Conservation (phyloP, 2,329 filamentous ascomycete species). For the Fusarium virguliforme region DNA sequence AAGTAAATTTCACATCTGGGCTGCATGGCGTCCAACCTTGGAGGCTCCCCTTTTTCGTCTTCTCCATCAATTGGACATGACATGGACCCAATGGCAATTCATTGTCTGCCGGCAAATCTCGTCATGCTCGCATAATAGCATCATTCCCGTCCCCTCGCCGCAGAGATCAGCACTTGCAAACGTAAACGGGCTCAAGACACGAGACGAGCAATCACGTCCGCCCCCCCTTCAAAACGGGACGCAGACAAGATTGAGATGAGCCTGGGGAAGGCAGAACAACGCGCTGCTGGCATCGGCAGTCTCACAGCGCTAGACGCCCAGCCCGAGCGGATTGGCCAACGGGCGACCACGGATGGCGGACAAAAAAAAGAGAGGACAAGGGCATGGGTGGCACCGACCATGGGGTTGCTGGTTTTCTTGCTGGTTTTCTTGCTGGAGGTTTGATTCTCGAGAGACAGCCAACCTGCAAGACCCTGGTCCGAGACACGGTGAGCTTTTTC, state of each 20-base stretch:
- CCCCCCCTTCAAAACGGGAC: slow-evolving; percentile 1
- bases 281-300: slow-evolving; percentile 43
- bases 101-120: slow-evolving; percentile 16
- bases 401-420: slow-evolving; percentile 41
- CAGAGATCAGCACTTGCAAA: slow-evolving; percentile 10
- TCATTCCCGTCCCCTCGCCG: slow-evolving; percentile 8
- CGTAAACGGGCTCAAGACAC: slow-evolving; percentile 11
- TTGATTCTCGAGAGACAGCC: slow-evolving; percentile 12
- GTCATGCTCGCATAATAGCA: slow-evolving; percentile 33
- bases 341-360: slow-evolving; percentile 30
- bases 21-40: slow-evolving; percentile 18
- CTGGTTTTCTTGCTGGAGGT: slow-evolving; percentile 4
- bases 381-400: slow-evolving; percentile 52
- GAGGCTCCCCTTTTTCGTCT: slow-evolving; percentile 21
- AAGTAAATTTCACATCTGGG: slow-evolving; percentile 11
- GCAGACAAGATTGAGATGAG: slow-evolving; percentile 15
- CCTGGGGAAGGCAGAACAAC: slow-evolving; percentile 18
- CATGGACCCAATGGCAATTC: background rate
- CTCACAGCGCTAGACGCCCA: slow-evolving; percentile 42
- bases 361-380: no score
- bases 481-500: slow-evolving; percentile 46
- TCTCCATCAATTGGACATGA: slow-evolving; percentile 6
- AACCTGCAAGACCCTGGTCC: slow-evolving; percentile 45
- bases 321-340: slow-evolving; percentile 32
- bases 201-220: slow-evolving; percentile 32